A percentile compares a stretch with the other conserved stretches of the same genome.
Conservation (phyloP, 2,329 filamentous ascomycete genomes). For the Aureobasidium namibiae region DNA sequence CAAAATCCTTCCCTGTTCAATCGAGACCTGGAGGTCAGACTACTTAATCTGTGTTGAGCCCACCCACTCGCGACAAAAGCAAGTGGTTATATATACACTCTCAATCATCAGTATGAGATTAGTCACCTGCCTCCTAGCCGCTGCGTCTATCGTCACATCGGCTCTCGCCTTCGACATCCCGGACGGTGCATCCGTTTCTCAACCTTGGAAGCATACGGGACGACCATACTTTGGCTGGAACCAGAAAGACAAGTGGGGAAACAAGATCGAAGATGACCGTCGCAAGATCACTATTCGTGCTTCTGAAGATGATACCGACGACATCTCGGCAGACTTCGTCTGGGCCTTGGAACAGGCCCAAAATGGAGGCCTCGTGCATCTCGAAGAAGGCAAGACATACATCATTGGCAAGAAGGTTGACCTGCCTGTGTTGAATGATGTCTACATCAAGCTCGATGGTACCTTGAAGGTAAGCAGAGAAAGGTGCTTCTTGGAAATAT, state of each 20-base stretch:
- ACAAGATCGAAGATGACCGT: not conserved
- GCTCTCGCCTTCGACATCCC: not conserved
- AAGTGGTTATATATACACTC: not conserved
- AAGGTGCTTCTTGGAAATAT: fast-evolving
- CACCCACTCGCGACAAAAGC: too few relatives aligned
- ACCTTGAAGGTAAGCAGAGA: slow-evolving; percentile 37
- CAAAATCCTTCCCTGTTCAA: not conserved
- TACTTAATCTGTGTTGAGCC: not conserved
- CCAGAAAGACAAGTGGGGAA: slow-evolving; percentile 3
- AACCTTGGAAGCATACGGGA: not conserved
- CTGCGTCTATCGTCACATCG: not conserved
- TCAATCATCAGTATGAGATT: not conserved
- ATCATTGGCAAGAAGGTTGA: slow-evolving; percentile 53
- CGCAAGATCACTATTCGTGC: slow-evolving; percentile 31
- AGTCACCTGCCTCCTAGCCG: not conserved
- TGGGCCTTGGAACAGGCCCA: slow-evolving; percentile 49
- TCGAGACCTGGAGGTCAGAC: not conserved
- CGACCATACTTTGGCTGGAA: slow-evolving; percentile 1
- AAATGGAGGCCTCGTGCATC: slow-evolving; percentile 48
- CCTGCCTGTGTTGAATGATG: slow-evolving; percentile 48
- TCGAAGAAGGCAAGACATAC: slow-evolving; percentile 47
- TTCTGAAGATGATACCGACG: slow-evolving; percentile 47
- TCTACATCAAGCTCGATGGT: slow-evolving; percentile 52
- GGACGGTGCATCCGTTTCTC: not conserved
- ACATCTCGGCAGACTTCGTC: slow-evolving; percentile 49